Base-by-base conservation (phyloP, 2,329 filamentous ascomycete species). In the Alternaria burnsii region DNA sequence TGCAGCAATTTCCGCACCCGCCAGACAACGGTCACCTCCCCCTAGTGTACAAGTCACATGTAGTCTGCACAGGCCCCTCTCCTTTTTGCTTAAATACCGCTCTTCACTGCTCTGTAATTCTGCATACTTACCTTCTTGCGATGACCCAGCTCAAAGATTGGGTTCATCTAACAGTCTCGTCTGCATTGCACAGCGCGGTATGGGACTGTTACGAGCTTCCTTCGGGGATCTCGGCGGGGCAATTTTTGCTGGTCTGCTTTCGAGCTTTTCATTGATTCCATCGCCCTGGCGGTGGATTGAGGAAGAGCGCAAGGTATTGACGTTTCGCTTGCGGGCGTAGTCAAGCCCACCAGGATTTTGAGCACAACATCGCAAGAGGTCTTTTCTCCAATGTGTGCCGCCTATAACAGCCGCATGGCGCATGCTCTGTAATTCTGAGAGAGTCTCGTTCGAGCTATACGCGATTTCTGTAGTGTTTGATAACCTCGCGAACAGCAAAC, bases 141-240 rank as follows among this genome's bases (percentile, higher is more conserved):
- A 71, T 65, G 61, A 55, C 69, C 63, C 66, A 65, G 75, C 65
- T 76, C 75, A 77, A 66, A 68, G 67, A 67, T 70, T 63, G 65
- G 67, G 70, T 65, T 61, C 61, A 62, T 71, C 72, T 71, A 69
- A 63, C 58, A 64, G 68, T 66, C 67, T 71, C 67, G 68, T 69
- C 74, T 78, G 69, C 75, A 78, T 77, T 76, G 76, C 74, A 78
- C 76, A 77, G 66, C 74, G 75, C 67, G 75, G 76, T 67, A 71
- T 66, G 67, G 74, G 69, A 64, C 59, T 63, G 66, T 64, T 68
- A 70, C 71, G 72, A 74, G 68, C 72, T 71, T 74, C 71, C 70
- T 76, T 75, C 67, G 74, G 72, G 73, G 69, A 71, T 73, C 68
- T 75, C 68, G 71, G 61, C 65, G 74, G 71, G 62, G 70, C 67